Conservation (phyloP, 2,329 filamentous ascomycete species). For the Blastomyces silverae region DNA sequence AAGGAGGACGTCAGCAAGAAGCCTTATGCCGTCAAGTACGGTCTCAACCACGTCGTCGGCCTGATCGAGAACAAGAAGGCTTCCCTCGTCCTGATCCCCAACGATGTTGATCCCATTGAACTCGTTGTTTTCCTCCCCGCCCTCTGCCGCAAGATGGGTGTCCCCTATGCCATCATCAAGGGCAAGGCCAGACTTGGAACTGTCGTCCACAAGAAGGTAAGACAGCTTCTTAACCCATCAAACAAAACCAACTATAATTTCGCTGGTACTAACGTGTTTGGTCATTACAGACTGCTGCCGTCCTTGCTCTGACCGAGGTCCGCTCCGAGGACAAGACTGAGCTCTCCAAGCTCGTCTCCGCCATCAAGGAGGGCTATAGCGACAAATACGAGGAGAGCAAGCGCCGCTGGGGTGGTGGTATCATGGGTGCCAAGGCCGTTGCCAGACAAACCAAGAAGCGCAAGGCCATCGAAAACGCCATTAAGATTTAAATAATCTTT, state of each 20-base stretch:
- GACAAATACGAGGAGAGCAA: slow-evolving; percentile 90
- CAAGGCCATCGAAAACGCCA: slow-evolving; percentile 87
- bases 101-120: slow-evolving; percentile 99
- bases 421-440: slow-evolving; percentile 95
- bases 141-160: slow-evolving; percentile 99
- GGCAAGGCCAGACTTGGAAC: slow-evolving; percentile 99
- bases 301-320: slow-evolving; percentile 92
- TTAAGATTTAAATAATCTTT: slow-evolving; percentile 78
- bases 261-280: background rate
- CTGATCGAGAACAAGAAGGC: slow-evolving; percentile 99
- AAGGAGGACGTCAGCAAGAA: slow-evolving; percentile 99
- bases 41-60: slow-evolving; percentile 98
- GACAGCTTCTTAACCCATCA: slow-evolving; percentile 19
- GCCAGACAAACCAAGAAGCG: slow-evolving; percentile 73
- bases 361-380: slow-evolving; percentile 96
- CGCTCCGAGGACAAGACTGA: slow-evolving; percentile 97
- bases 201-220: slow-evolving; percentile 98
- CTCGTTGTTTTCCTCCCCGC: slow-evolving; percentile 98
- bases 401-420: slow-evolving; percentile 98
- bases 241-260: background rate
- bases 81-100: slow-evolving; percentile 92
- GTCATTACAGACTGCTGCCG: slow-evolving; percentile 70
- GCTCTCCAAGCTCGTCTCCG: slow-evolving; percentile 90
- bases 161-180: slow-evolving; percentile 98
- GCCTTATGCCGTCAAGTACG: slow-evolving; percentile 99